Evolutionary conservation across 2,329 filamentous ascomycete genomes (phyloP).

Genomic region (Ophioceras dolichostomum): DNA sequence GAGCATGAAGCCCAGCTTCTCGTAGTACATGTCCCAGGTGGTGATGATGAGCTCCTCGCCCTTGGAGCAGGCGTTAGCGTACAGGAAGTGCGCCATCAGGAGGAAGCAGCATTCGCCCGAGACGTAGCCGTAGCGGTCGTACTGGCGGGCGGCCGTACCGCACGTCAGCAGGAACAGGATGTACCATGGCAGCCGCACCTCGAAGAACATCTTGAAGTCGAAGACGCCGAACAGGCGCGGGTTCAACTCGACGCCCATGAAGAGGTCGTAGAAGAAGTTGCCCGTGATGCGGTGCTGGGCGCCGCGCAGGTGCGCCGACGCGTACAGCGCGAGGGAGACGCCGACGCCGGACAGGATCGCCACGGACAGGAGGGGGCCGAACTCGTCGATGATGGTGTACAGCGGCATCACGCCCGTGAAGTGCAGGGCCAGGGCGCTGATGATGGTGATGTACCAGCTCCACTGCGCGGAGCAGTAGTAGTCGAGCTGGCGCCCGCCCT

Average conservation of each 20-base stretch:
- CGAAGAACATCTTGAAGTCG: constrained; percentile 91
- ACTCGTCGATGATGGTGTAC: constrained; percentile 89
- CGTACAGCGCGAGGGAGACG: constrained; percentile 73
- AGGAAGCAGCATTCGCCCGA: constrained; percentile 63
- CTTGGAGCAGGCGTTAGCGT: constrained; percentile 73
- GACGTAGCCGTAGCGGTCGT: constrained; percentile 66
- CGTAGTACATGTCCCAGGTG: constrained; percentile 83
- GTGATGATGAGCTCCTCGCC: constrained; percentile 71
- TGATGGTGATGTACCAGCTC: constrained; percentile 80
- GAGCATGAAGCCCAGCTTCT: constrained; percentile 83
- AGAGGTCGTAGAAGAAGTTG: constrained; percentile 72
- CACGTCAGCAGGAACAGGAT: constrained; percentile 62
- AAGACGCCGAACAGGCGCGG: constrained; percentile 74
- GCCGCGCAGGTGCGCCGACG: constrained; percentile 70
- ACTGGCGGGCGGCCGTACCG: constrained; percentile 60
- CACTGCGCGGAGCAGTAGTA: constrained; percentile 91
- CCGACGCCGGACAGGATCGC: constrained; percentile 84
- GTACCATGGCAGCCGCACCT: constrained; percentile 78
- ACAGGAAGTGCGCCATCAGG: constrained; percentile 68
- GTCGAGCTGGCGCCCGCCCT: constrained; percentile 70
- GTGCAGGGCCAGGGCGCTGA: constrained; percentile 59
- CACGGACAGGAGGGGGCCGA: constrained; percentile 84
- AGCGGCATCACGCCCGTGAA: constrained; percentile 75
- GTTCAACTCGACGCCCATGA: constrained; percentile 82
- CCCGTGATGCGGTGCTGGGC: constrained; percentile 88